phyloP scores from a whole-genome alignment of 306 rosid species.

The Glycine latifolia region DNA sequence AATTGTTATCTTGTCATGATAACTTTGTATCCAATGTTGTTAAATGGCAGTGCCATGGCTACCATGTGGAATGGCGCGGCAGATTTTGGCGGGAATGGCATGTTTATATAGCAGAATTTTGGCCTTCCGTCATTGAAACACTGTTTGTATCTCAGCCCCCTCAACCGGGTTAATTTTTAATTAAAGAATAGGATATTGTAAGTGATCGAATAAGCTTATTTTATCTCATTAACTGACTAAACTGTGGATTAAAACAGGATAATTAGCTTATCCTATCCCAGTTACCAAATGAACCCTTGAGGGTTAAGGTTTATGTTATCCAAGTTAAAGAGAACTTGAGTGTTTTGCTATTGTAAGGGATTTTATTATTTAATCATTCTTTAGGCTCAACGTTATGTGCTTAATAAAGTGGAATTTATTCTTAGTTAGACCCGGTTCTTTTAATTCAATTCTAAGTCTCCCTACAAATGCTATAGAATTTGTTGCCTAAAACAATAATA shows the following conservation, averaged over 20 bases:
- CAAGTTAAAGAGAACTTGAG: neutral
- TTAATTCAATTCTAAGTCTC: conserved; percentile 23
- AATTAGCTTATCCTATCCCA: neutral
- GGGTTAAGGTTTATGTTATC: neutral
- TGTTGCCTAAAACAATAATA: neutral
- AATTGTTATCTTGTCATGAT: neutral
- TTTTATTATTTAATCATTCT: neutral
- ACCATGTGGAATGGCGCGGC: too few relatives aligned
- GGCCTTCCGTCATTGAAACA: too few relatives aligned
- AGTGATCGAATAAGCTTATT: neutral
- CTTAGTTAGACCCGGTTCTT: neutral
- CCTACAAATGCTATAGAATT: conserved; percentile 2
- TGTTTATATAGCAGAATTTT: too few relatives aligned
- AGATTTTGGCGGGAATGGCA: too few relatives aligned
- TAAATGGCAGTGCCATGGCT: too few relatives aligned
- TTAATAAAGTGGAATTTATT: neutral
- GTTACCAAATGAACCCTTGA: neutral
- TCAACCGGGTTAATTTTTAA: neutral
- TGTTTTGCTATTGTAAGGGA: conserved; percentile 27
- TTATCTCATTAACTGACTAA: neutral
- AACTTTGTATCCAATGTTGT: neutral
- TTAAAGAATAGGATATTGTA: neutral
- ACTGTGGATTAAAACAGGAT: neutral
- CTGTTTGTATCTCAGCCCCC: neutral
- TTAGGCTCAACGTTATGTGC: neutral